A percentile compares a stretch with the other conserved stretches of the same genome.
Evolutionary conservation across 2,329 filamentous ascomycete genomes (phyloP).

Genomic region (Verticillium nubilum): DNA sequence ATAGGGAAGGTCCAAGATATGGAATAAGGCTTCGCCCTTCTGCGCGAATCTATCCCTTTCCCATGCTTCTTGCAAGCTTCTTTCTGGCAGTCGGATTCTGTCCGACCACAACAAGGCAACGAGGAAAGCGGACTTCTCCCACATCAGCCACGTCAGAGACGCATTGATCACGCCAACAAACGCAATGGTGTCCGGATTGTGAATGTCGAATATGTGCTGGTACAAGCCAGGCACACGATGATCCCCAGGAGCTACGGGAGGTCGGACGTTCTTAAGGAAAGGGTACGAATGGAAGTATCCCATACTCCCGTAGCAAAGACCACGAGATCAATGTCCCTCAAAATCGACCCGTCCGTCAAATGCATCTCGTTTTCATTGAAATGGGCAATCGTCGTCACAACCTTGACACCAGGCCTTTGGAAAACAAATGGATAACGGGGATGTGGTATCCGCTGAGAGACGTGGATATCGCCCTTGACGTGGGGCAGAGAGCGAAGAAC

Average conservation of each 20-base stretch:
- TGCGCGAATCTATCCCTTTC: neutral
- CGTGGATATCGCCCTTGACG: no score
- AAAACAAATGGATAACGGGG: no score
- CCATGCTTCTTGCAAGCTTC: neutral
- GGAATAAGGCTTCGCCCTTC: neutral
- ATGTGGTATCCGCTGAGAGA: no score
- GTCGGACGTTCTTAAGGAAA: neutral
- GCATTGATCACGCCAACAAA: neutral
- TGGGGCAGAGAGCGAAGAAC: neutral
- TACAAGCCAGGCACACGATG: neutral
- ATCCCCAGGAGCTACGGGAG: neutral
- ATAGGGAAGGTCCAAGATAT: neutral
- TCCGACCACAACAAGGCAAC: neutral
- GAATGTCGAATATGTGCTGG: neutral
- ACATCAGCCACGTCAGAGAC: neutral
- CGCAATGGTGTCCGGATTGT: neutral
- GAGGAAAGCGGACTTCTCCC: neutral
- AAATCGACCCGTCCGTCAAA: no score
- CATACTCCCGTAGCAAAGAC: no score
- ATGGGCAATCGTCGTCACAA: no score
- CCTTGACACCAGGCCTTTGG: no score
- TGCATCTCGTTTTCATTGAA: no score
- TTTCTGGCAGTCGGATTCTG: neutral
- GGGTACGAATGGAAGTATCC: no score
- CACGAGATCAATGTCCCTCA: no score